These are phyloP conservation scores for Zymoseptoria tritici DNA, from an alignment of 2,329 filamentous ascomycete genomes.

Conservation along the genomic window DNA sequence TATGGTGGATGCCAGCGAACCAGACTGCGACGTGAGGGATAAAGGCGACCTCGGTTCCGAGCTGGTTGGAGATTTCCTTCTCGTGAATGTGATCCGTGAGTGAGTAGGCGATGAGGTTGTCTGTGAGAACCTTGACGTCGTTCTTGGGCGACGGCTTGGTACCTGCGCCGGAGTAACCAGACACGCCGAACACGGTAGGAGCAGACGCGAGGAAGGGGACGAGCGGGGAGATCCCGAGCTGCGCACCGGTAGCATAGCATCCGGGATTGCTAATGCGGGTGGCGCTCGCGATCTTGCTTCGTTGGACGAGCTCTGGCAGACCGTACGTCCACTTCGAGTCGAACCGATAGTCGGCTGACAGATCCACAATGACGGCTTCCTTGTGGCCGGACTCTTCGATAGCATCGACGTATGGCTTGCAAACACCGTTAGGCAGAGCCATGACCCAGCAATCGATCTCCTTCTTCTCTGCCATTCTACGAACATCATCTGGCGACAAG, in stretches of 20 bases:
- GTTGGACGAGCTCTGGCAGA: constrained; percentile 75
- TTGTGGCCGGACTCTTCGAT: constrained; percentile 62
- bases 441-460: constrained; percentile 96
- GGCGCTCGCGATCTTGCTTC: constrained; percentile 67
- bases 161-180: constrained; percentile 88
- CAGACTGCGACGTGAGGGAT: constrained; percentile 91
- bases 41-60: constrained; percentile 70
- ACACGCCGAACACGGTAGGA: constrained; percentile 74
- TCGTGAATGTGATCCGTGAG: constrained; percentile 94
- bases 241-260: constrained; percentile 89
- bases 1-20: constrained; percentile 94
- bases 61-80: constrained; percentile 73
- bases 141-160: constrained; percentile 94
- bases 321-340: constrained; percentile 81
- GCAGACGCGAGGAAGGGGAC: constrained; percentile 54
- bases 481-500: constrained; percentile 76
- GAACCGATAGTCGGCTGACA: constrained; percentile 96
- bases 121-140: constrained; percentile 69
- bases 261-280: constrained; percentile 86
- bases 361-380: constrained; percentile 73
- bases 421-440: constrained; percentile 91
- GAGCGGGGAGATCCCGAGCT: constrained; percentile 79
- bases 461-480: constrained; percentile 72
- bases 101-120: constrained; percentile 88
- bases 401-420: constrained; percentile 87